phyloP scores from a whole-genome alignment of 1,284 basidiomycete species.

The Sporisorium reilianum region DNA sequence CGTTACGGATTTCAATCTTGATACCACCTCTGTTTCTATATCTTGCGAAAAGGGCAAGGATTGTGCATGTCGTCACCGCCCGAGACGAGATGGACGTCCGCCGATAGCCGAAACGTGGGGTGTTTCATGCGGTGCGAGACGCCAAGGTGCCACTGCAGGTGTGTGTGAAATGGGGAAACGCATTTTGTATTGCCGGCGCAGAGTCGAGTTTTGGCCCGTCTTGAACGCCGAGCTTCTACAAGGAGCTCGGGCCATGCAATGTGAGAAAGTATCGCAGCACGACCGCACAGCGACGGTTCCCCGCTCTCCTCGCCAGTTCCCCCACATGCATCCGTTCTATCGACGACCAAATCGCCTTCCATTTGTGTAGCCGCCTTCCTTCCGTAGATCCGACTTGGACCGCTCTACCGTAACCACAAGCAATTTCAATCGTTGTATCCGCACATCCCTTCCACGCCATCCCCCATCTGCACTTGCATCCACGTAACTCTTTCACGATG shows the following conservation, averaged over 20 bases:
- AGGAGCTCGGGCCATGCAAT: conserved; percentile 11
- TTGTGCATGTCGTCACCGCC: too few species aligned
- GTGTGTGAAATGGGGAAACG: neutral
- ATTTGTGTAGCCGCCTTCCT: too few species aligned
- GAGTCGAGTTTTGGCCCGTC: neutral
- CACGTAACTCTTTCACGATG: neutral
- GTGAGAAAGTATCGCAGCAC: neutral
- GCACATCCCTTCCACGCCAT: neutral
- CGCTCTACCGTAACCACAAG: neutral
- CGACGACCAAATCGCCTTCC: too few species aligned
- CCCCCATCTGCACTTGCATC: neutral
- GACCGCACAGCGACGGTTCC: neutral
- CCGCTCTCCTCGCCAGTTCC: neutral
- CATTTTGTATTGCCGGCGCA: conserved; percentile 10
- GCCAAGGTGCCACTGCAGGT: neutral
- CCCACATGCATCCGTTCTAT: too few species aligned
- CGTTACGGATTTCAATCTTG: neutral
- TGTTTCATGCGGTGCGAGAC: neutral
- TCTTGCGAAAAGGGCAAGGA: too few species aligned
- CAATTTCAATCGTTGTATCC: neutral
- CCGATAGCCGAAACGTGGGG: neutral
- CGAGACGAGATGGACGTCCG: neutral
- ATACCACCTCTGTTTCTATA: neutral
- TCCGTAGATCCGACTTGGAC: neutral
- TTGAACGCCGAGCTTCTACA: conserved; percentile 4